Evolutionary conservation across 1,284 basidiomycete genomes (phyloP), one percentile per base, ranked within the genome.

Genomic region (Cutaneotrichosporon sp.): DNA sequence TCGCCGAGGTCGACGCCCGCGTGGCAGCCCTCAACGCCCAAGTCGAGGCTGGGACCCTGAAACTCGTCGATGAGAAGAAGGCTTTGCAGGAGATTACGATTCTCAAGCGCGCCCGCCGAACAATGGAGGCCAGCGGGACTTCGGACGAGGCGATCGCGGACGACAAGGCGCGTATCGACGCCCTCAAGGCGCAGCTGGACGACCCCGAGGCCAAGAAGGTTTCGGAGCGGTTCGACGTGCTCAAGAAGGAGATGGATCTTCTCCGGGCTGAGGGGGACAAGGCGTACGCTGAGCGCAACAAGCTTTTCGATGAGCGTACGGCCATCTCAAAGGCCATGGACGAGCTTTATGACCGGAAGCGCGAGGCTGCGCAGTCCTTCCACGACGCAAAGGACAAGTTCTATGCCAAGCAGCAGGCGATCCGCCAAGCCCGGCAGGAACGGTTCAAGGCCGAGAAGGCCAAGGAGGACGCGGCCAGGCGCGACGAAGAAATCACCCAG

Each of bases 21-120:
- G 14, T 47, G 9, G 14, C 42, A 32, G 21, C 57, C 69, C 84
- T 94, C 73, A 91, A 95, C 67, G 89, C 86, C 73, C 90, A 94
- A 77, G 89, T 99, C 65, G 96, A 98, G 76, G 90, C 91, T 10
- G 97, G 96, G 26, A 87, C 78, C 68, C 85, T 99, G 86, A 97
- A 94, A 80, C 85, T 99, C 62, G 94, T 90, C 46, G 96, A 97
- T 63, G 97, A 99, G 82, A 98, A 97, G 82, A 89, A 92, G 69
- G 92, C 95, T 6, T 85, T 99, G 22, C 86, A 87, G 71, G 96
- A 99, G 75, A 97, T 99, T 72, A 86, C 84, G 68, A 84, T 85
- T 56, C 82, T 85, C 69, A 90, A 86, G 74, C 89, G 91, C 49
- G 85, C 83, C 62, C 88, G 90, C 63, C 88, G 85, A 77, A 83